Conservation (phyloP, 2,329 filamentous ascomycete genomes). For the Catunica adiposa region DNA sequence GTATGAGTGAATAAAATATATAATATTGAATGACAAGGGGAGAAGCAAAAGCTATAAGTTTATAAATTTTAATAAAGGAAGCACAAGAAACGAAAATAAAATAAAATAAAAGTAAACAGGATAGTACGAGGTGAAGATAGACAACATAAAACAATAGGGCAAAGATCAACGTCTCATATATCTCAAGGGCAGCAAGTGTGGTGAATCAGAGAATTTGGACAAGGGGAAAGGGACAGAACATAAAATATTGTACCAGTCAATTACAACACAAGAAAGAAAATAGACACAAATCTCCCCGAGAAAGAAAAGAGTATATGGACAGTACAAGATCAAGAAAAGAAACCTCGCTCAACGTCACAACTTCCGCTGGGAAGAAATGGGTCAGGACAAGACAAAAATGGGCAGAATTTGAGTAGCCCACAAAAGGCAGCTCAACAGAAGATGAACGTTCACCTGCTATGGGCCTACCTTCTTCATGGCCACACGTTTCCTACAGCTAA, state of each 20-base stretch:
- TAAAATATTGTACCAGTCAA: constrained; percentile 3
- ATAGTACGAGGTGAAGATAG: constrained; percentile 6
- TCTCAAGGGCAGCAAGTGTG: neutral
- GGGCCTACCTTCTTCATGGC: no score
- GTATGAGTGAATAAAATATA: neutral
- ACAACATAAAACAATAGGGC: constrained; percentile 10
- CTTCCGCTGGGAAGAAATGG: constrained; percentile 11
- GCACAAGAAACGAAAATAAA: constrained; percentile 17
- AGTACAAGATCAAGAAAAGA: constrained; percentile 16
- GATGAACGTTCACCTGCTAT: no score
- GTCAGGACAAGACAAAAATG: constrained; percentile 15
- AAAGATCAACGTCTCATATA: constrained; percentile 5
- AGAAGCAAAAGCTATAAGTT: neutral
- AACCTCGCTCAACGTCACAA: constrained; percentile 15
- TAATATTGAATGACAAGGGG: neutral
- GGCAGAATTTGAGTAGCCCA: no score
- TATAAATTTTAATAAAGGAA: constrained; percentile 8
- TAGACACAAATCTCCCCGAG: neutral
- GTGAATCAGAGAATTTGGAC: neutral
- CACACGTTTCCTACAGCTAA: no score
- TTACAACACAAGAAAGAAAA: constrained; percentile 8
- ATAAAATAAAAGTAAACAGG: constrained; percentile 18
- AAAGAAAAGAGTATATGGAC: constrained; percentile 7
- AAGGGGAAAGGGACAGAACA: neutral
- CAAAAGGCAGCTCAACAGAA: no score